Conservation (phyloP, 345 rosid genomes). For the Salix arbutifolia region DNA sequence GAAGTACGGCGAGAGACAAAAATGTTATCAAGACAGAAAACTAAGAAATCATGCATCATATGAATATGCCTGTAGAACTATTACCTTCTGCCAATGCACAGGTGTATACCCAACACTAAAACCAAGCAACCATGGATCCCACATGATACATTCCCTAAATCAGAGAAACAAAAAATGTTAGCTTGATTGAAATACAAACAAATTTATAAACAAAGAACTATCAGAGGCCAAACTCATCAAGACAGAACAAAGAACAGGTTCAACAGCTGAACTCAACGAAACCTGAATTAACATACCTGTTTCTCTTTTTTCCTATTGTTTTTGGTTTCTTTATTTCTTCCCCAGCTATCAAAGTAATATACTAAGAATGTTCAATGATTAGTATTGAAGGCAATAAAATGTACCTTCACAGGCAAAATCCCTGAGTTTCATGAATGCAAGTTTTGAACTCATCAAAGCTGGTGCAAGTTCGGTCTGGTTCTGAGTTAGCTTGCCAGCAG, state of each 20-base stretch:
- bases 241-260: background rate
- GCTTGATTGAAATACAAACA: background rate
- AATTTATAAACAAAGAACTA: background rate
- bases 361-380: background rate
- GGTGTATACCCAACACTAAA: background rate
- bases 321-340: background rate
- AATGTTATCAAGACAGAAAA: too few species aligned
- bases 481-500: background rate
- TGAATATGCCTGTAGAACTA: too few species aligned
- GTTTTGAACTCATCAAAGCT: background rate
- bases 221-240: background rate
- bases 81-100: background rate
- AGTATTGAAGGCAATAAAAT: background rate
- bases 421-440: background rate
- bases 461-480: slow-evolving; percentile 4
- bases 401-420: slow-evolving; percentile 10
- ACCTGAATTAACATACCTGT: background rate
- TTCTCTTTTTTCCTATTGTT: background rate
- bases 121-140: background rate
- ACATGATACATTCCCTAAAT: background rate
- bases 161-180: background rate
- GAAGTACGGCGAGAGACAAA: too few species aligned
- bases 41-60: too few species aligned
- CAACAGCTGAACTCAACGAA: background rate
- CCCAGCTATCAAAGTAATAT: background rate